Conservation (phyloP, 2,329 filamentous ascomycete genomes). For the Chaetomiaceae sp. region DNA sequence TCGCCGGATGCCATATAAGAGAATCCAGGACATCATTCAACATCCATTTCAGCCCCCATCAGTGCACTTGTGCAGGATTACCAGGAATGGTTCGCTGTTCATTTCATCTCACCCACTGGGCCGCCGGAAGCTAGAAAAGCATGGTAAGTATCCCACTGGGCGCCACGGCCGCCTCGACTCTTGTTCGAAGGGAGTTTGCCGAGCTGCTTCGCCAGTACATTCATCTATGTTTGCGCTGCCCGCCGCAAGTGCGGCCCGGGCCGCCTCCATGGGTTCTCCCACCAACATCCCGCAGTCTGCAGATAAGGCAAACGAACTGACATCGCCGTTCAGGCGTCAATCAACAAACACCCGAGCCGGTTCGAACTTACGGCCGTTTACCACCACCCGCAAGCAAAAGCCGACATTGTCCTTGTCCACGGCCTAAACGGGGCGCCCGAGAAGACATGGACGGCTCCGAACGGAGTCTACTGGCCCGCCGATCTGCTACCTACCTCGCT, state of each 20-base stretch:
- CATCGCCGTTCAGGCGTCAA: conserved; percentile 39
- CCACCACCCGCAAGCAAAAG: conserved; percentile 54
- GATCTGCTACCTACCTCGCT: conserved; percentile 62
- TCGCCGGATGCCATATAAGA: conserved; percentile 12
- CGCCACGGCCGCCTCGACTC: too few relatives aligned
- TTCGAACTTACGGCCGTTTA: conserved; percentile 58
- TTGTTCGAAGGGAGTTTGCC: not conserved
- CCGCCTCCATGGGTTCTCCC: not conserved
- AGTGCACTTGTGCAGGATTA: not conserved
- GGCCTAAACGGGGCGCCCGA: conserved; percentile 64
- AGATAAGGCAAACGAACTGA: too few relatives aligned
- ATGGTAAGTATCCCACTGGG: conserved; percentile 20
- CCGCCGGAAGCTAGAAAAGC: conserved; percentile 16
- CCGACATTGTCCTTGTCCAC: conserved; percentile 67
- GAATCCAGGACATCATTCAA: not conserved
- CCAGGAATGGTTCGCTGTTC: conserved; percentile 12
- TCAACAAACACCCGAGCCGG: conserved; percentile 48
- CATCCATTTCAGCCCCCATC: not conserved
- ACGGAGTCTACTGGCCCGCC: conserved; percentile 63
- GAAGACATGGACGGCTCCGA: conserved; percentile 56
- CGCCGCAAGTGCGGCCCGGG: conserved; percentile 9
- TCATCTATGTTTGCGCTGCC: not conserved
- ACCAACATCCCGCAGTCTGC: not conserved
- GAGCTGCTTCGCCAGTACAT: not conserved
- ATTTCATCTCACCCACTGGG: conserved; percentile 6